Conservation (phyloP, 768 basidiomycete genomes). For the Filobasidium floriforme region DNA sequence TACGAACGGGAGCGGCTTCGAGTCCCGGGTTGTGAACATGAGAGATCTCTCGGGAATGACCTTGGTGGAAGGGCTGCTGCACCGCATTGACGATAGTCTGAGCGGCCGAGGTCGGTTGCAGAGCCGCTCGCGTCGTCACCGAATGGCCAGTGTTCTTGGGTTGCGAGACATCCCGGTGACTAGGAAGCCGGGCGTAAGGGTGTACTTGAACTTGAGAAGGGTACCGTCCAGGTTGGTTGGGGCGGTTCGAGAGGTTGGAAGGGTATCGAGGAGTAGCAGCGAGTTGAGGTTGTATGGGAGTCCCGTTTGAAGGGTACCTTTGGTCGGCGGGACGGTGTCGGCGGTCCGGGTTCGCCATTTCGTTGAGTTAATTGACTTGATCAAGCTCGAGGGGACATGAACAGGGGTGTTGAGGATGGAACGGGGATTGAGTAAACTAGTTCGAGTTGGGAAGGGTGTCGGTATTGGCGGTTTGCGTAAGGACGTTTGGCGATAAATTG, state of each 20-base stretch:
- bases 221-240: neutral
- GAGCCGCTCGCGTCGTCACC: neutral
- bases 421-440: neutral
- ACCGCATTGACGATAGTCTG: neutral
- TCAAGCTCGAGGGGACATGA: neutral
- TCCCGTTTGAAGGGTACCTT: neutral
- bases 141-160: neutral
- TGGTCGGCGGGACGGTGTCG: neutral
- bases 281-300: neutral
- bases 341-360: neutral
- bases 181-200: neutral
- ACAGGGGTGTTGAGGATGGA: neutral
- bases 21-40: conserved; percentile 1
- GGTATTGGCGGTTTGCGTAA: too few relatives aligned
- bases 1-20: neutral
- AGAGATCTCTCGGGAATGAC: neutral
- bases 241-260: neutral
- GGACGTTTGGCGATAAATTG: too few relatives aligned
- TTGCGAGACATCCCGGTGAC: neutral
- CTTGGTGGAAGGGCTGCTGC: neutral
- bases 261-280: neutral
- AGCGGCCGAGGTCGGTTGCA: neutral
- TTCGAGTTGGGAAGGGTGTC: too few relatives aligned
- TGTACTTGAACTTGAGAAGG: neutral
- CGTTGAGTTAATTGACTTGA: neutral